These are phyloP conservation scores for Saprolegnia parasitica DNA, from an alignment of 352 stramenopile species.

Conservation along the genomic window DNA sequence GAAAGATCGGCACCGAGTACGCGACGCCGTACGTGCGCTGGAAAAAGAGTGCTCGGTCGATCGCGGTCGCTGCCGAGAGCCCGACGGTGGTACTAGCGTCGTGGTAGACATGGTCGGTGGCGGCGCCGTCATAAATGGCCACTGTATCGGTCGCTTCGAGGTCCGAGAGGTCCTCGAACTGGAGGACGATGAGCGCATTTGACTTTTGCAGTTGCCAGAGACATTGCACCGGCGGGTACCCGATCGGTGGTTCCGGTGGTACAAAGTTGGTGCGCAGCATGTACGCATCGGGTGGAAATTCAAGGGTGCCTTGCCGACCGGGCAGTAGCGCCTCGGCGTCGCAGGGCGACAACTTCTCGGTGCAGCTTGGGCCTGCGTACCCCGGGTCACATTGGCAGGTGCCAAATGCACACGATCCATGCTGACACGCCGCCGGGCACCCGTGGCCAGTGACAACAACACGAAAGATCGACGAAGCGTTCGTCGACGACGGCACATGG, in stretches of 20 bases:
- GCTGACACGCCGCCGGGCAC: neutral
- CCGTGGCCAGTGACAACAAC: neutral
- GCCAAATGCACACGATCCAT: neutral
- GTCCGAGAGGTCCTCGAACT: neutral
- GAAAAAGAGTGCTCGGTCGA: conserved; percentile 11
- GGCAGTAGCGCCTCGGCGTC: neutral
- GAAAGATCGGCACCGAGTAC: conserved; percentile 7
- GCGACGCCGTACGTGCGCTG: neutral
- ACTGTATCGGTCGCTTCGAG: neutral
- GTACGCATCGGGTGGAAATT: neutral
- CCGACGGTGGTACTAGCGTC: neutral
- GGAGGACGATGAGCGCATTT: conserved; percentile 2
- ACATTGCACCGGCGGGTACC: conserved; percentile 10
- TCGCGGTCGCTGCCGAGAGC: conserved; percentile 2
- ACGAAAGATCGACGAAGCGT: conserved; percentile 2
- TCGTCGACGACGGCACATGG: neutral
- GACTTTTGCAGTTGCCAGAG: conserved; percentile 19
- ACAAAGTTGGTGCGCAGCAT: neutral
- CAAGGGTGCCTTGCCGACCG: neutral
- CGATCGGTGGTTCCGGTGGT: neutral
- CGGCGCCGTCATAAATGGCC: conserved; percentile 6
- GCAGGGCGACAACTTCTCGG: neutral
- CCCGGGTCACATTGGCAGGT: neutral
- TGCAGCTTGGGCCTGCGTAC: conserved; percentile 2
- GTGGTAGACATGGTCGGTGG: neutral